These are phyloP conservation scores for Santalum album DNA, from an alignment of 164 flowering plant genomes.

Conservation along the genomic window DNA sequence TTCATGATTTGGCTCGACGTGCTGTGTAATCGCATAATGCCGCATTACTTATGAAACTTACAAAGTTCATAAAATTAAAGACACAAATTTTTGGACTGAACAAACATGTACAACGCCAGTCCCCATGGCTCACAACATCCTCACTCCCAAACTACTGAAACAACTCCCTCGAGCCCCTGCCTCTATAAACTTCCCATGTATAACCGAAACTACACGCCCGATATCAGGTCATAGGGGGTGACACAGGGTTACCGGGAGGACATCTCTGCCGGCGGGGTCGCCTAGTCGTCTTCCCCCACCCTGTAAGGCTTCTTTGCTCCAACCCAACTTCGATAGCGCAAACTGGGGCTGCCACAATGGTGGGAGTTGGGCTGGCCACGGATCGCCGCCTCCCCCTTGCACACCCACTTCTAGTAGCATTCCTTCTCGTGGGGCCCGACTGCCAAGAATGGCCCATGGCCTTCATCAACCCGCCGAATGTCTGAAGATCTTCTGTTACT, in stretches of 20 bases:
- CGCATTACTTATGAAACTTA: conserved; percentile 27
- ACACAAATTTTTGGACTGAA: conserved; percentile 13
- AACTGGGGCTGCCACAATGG: conserved; percentile 9
- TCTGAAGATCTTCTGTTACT: conserved; percentile 86
- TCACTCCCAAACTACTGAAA: too few relatives aligned
- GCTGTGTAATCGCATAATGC: conserved; percentile 10
- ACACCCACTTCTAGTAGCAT: conserved; percentile 43
- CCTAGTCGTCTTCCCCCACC: conserved; percentile 94
- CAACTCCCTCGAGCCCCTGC: conserved; percentile 9
- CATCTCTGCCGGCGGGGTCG: conserved; percentile 79
- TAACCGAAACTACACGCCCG: conserved; percentile 10
- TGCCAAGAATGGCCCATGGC: conserved; percentile 73
- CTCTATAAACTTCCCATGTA: conserved; percentile 20
- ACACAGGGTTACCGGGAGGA: conserved; percentile 50
- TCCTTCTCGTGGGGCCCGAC: conserved; percentile 51
- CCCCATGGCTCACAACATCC: too few relatives aligned
- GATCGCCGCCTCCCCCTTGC: conserved; percentile 48
- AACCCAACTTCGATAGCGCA: conserved; percentile 36
- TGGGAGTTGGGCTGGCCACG: conserved; percentile 18
- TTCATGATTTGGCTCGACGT: too few relatives aligned
- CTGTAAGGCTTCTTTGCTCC: conserved; percentile 62
- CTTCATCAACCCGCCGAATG: conserved; percentile 59
- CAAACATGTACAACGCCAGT: conserved; percentile 28
- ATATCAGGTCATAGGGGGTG: conserved; percentile 26
- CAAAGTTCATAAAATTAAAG: conserved; percentile 19